Evolutionary conservation across 331 rosid genomes (phyloP), one percentile per base, ranked within the genome.

Genomic region (Arachis monticola): DNA sequence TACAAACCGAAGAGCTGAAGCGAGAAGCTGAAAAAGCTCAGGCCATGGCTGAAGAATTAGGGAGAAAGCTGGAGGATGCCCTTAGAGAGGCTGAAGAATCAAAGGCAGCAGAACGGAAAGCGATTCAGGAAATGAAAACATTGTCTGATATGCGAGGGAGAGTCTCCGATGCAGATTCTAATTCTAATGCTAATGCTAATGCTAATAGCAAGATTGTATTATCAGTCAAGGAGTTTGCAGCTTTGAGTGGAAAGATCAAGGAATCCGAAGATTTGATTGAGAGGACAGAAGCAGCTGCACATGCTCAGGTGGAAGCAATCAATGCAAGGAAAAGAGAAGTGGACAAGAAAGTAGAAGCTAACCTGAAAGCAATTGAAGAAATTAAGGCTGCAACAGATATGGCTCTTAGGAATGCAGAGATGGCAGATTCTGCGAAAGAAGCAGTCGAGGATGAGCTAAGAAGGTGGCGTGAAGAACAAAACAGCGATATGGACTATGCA

Each of bases 341-440:
- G 9, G 84, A 86, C 10, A 86, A 41, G 52, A 91, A 81, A 42
- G 51, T 86, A 38, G 95, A 87, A 69, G 93, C 90, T 50, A 87
- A 84, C 67, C 74, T 89, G 72, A 84, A 55, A 82, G 95, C 91
- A 4, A 87, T 89, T 35, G 91, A 89, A 69, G 95, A 87, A 74
- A 86, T 89, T 22, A 83, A 87, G 59, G 79, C 77, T 10, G 95
- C 92, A 58, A 87, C 91, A 27, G 88, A 87, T 35, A 30, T 91
- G 74, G 97, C 97, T 64, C 48, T 91, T 72, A 87, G 67, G 75
- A 86, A 86, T 10, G 93, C 97, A 50, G 95, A 87, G 67, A 83
- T 80, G 83, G 92, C 95, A 22, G 95, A 88, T 42, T 74, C 88
- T 0, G 95, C 94, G 46, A 89, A 87, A 77, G 5, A 62, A 12